Percentiles rank a stretch among this genome's conserved stretches.
phyloP scores from a whole-genome alignment of 345 rosid genomes.

The Linum trigynum region DNA sequence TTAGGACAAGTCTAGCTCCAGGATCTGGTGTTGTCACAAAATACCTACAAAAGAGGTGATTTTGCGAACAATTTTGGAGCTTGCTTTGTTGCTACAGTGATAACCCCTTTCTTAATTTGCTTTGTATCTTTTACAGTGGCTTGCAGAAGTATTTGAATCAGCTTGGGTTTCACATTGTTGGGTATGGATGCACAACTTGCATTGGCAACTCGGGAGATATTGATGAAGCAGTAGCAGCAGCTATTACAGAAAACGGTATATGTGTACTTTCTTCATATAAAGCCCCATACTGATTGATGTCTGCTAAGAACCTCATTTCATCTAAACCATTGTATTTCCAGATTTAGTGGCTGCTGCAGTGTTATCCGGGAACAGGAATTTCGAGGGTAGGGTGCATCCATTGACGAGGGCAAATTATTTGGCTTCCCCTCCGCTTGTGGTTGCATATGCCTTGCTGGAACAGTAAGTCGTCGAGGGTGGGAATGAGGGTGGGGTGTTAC shows the following conservation, averaged over 20 bases:
- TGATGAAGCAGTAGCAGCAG: slow-evolving; percentile 68
- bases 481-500: neutral
- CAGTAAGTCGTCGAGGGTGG: slow-evolving; percentile 28
- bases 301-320: slow-evolving; percentile 5
- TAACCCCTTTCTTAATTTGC: slow-evolving; percentile 13
- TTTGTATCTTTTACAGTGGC: slow-evolving; percentile 37
- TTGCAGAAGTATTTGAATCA: slow-evolving; percentile 73
- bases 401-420: slow-evolving; percentile 90
- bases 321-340: slow-evolving; percentile 18
- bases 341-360: slow-evolving; percentile 91
- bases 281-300: neutral
- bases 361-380: slow-evolving; percentile 83
- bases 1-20: slow-evolving; percentile 89
- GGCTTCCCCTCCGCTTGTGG: slow-evolving; percentile 93
- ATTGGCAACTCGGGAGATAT: slow-evolving; percentile 92
- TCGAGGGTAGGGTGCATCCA: slow-evolving; percentile 92
- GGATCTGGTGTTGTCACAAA: slow-evolving; percentile 96
- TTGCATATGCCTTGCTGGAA: slow-evolving; percentile 95
- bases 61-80: neutral
- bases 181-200: slow-evolving; percentile 94
- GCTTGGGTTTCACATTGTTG: slow-evolving; percentile 73
- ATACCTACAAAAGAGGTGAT: slow-evolving; percentile 61
- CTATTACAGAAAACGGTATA: slow-evolving; percentile 66
- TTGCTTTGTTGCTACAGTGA: neutral
- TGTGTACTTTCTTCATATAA: neutral